phyloP scores from a whole-genome alignment of 192 early-diverging fungal genomes.

The Radiomyces spectabilis region DNA sequence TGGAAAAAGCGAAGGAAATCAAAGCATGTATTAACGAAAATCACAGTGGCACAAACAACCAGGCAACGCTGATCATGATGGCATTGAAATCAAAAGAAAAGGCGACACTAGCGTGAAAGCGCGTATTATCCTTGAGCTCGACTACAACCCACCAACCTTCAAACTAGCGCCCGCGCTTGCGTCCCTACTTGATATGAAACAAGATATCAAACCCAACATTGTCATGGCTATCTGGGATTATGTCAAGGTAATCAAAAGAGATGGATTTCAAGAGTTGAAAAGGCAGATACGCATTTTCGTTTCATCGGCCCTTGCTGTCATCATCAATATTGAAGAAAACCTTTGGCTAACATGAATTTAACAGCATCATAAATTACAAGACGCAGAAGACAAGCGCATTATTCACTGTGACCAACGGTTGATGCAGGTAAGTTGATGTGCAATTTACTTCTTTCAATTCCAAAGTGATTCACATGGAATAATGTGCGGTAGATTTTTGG shows the following conservation, averaged over 20 bases:
- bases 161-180: slow-evolving; percentile 70
- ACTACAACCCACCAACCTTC: slow-evolving; percentile 73
- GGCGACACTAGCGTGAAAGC: slow-evolving; percentile 80
- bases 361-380: slow-evolving; percentile 82
- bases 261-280: neutral
- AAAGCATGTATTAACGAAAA: neutral
- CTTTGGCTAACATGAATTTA: no score
- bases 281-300: no score
- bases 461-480: neutral
- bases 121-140: slow-evolving; percentile 74
- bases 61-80: slow-evolving; percentile 56
- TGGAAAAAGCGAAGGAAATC: neutral
- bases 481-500: slow-evolving; percentile 52
- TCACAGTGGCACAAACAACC: slow-evolving; percentile 52
- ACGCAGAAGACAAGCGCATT: slow-evolving; percentile 77
- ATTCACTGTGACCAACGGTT: slow-evolving; percentile 80
- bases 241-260: slow-evolving; percentile 58
- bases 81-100: slow-evolving; percentile 89
- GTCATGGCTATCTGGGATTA: slow-evolving; percentile 95
- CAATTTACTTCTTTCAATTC: neutral
- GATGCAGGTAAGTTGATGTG: slow-evolving; percentile 39
- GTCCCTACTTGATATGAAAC: slow-evolving; percentile 69
- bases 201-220: slow-evolving; percentile 64
- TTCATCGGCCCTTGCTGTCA: no score
- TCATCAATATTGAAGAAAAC: neutral